phyloP scores from a whole-genome alignment of 1,284 basidiomycete genomes.

The Lentinus polychrous region DNA sequence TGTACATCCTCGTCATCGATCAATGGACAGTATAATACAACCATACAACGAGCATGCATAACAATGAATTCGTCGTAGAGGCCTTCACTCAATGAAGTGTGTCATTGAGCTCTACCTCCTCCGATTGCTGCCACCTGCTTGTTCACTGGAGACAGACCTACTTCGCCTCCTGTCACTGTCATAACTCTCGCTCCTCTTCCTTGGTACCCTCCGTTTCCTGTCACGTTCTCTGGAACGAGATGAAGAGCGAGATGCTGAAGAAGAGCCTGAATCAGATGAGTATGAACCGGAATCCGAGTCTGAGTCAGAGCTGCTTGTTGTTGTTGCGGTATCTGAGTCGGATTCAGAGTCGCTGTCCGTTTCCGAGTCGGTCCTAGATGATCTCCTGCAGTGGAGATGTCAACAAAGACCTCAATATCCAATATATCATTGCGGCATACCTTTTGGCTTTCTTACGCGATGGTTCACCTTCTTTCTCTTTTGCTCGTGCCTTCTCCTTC shows the following conservation, averaged over 20 bases:
- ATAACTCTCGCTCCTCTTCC: constrained; percentile 18
- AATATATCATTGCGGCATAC: constrained; percentile 29
- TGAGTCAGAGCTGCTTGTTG: constrained; percentile 36
- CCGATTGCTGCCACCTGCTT: constrained; percentile 7
- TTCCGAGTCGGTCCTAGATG: constrained; percentile 16
- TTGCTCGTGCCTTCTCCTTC: constrained; percentile 63
- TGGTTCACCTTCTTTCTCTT: constrained; percentile 32
- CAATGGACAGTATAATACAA: no score
- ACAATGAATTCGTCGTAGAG: not conserved
- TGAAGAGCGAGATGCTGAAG: constrained; percentile 26
- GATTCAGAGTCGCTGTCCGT: constrained; percentile 31
- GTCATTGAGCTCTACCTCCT: not conserved
- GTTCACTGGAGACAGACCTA: constrained; percentile 12
- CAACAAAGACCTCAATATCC: not conserved
- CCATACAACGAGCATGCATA: not conserved
- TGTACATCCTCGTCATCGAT: constrained; percentile 1
- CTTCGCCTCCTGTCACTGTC: constrained; percentile 17
- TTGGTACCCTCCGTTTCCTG: constrained; percentile 38
- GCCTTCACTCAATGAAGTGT: no score
- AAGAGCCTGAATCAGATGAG: constrained; percentile 34
- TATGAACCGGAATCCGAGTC: constrained; percentile 36
- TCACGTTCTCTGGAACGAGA: constrained; percentile 34
- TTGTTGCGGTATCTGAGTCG: constrained; percentile 23
- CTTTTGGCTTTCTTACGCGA: constrained; percentile 46
- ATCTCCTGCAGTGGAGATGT: constrained; percentile 15